Percentiles rank a stretch among this genome's conserved stretches.
Conservation (phyloP, 2,329 filamentous ascomycete genomes). For the Geoglossum cookeanum region DNA sequence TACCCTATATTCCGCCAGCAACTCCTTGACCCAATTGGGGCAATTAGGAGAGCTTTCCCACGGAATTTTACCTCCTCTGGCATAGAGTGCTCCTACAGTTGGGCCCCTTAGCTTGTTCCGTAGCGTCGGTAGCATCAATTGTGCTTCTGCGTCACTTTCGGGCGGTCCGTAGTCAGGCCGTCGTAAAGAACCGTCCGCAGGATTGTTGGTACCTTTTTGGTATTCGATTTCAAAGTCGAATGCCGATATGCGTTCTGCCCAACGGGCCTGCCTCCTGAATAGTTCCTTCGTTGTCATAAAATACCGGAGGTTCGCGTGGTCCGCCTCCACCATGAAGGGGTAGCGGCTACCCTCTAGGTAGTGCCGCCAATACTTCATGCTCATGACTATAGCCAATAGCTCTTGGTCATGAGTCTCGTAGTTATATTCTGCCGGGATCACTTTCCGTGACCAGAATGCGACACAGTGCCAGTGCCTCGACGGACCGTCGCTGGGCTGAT, state of each 20-base stretch:
- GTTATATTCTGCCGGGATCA: conserved; percentile 11
- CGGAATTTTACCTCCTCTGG: no score
- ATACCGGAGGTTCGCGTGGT: conserved; percentile 14
- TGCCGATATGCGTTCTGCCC: conserved; percentile 10
- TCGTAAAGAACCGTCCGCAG: not conserved
- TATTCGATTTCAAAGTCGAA: conserved; percentile 12
- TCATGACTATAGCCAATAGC: conserved; percentile 9
- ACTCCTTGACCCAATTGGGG: not conserved
- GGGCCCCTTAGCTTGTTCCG: not conserved
- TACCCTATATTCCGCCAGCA: no score
- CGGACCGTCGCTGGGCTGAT: not conserved
- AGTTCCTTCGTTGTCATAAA: conserved; percentile 14
- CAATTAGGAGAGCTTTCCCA: not conserved
- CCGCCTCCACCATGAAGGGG: conserved; percentile 8
- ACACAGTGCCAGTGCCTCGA: not conserved
- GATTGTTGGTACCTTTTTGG: not conserved
- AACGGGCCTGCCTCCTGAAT: conserved; percentile 12
- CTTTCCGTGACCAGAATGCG: conserved; percentile 5
- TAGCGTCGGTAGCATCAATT: not conserved
- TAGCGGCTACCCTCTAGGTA: conserved; percentile 9
- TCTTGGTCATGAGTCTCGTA: conserved; percentile 15
- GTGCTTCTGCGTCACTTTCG: not conserved
- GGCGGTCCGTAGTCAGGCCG: not conserved
- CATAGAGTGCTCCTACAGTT: no score
- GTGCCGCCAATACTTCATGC: conserved; percentile 9